Evolutionary conservation across 140 eudicot genomes (phyloP), one percentile per base, ranked within the genome.

Genomic region (Stevia rebaudiana): DNA sequence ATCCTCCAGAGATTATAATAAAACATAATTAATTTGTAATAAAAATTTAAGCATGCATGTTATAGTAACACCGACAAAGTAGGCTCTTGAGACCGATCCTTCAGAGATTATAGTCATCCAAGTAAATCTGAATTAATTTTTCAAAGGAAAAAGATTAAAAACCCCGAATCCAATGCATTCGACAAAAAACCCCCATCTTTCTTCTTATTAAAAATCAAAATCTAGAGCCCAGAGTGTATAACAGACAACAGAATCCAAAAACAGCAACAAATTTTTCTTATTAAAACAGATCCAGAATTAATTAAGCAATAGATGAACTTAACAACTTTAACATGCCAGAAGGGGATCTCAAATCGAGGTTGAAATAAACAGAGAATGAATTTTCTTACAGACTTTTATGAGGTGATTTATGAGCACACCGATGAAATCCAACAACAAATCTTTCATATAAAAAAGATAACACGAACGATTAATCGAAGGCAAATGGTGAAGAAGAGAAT

Each of bases 251-350:
- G 9, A 39, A 39, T 67, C 64, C 63, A 67, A 37, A 53, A 10
- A 41, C 53, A 67, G 73, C 17, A 52, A 40, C 53, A 67, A 21
- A 67, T 52, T 36, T 36, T 67, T 43, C 56, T 28, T 23, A 37
- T 67, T 39, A 41, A 22, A 3, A 67, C 70, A 67, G 53, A 53
- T 53, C 30, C 17, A 25, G 64, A 67, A 36, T 19, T 52, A 53
- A 40, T 42, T 67, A 37, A 67, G 64, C 63, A 67, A 67, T 39
- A 53, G 17, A 67, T 15, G 49, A 39, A 24, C 39, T 21, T 52
- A 37, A n/a, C 17, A 67, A 22, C 39, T 51, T 28, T 28, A 28
- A 28, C 2, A 28, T 1, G 2, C 33, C 33, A 28, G 7, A 55
- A 40, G 13, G 47, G 47, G 55, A 68, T 44, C 42, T 56, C 23